Evolutionary conservation across 192 early-diverging fungal species (phyloP), one percentile per base, ranked within the genome.

Genomic region (Rhizophagus sp.): DNA sequence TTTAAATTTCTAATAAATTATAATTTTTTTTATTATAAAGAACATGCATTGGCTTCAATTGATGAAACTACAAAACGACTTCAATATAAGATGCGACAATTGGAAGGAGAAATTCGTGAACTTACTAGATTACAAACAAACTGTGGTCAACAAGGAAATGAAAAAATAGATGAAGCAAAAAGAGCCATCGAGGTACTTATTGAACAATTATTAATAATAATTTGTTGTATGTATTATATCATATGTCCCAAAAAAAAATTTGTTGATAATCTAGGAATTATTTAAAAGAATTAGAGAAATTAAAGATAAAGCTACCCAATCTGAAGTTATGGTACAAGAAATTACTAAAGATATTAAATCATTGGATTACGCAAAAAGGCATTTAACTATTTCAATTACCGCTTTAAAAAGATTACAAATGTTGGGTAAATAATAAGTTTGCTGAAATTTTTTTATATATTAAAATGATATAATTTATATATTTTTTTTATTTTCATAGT

Each of bases 261-360:
- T n/a, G 11, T 63, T 19, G 10, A 24, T 22, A 19, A 12, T 69
- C 52, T 83, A 96, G 94, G 85, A 88, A 64, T 84, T 99, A 47
- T 94, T 94, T 85, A 85, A 88, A 17, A 90, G 91, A 34, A 95
- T 98, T 22, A 92, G 92, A 63, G 89, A 90, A 69, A 98, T 99
- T 82, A 92, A 94, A 69, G 86, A 91, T 66, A 94, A 96, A 82
- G 95, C 98, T 22, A 87, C 90, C 0, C 89, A 91, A 61, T 96
- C 96, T 0, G 97, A 98, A 70, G 84, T 89, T 19, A 93, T 93
- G 89, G 97, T 99, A 0, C 91, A 94, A 22, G 96, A 97, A 64
- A 99, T 99, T 64, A 98, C 98, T 15, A 89, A 93, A 74, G 98
- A 99, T 79, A 98, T 99, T 79, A 96, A 96, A 79, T 89, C 93